Evolutionary conservation across 2,329 filamentous ascomycete genomes (phyloP), one percentile per base, ranked within the genome.

Genomic region (Elsinoe perseae): DNA sequence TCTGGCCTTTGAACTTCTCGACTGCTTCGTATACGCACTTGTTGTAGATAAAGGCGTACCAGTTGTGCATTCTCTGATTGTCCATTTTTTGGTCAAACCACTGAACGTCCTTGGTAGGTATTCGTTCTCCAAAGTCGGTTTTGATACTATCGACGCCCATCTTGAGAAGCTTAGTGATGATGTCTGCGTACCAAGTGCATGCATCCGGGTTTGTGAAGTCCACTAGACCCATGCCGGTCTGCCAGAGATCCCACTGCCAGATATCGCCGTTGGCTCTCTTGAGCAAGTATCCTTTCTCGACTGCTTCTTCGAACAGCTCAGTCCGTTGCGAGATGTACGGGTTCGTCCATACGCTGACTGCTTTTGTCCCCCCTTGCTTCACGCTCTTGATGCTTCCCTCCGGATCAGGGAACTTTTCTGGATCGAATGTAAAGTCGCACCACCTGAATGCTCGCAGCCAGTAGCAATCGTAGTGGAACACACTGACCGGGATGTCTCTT

Each of bases 221-320:
- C 12, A 89, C 75, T 1, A 89, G 72, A 2, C 80, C 85, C 85
- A 89, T 89, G 32, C 86, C 86, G 1, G 84, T 84, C 66, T 89
- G 85, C 86, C 86, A 89, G 40, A 86, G 70, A 63, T 89, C 85
- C 83, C 84, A 87, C 69, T 89, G 85, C 81, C 82, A 89, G 20
- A 88, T 72, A 59, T 85, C 82, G 10, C 83, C 84, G 63, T 65
- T 87, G 61, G 78, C 81, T 25, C 84, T 80, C 72, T 84, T 85
- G 58, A 89, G 75, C 16, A 89, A 76, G 63, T 86, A 89, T 0
- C 84, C 84, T 55, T 81, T 83, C 56, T 81, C 77, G 38, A 79
- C 79, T 38, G 83, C 85, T 59, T 82, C 76, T 57, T 75, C 71
- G 70, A 89, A 89, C 0, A 85, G 74, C 0, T 79, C 80, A 1